These are phyloP conservation scores for Mycena capillaripes DNA, from an alignment of 768 basidiomycete genomes.

Conservation along the genomic window DNA sequence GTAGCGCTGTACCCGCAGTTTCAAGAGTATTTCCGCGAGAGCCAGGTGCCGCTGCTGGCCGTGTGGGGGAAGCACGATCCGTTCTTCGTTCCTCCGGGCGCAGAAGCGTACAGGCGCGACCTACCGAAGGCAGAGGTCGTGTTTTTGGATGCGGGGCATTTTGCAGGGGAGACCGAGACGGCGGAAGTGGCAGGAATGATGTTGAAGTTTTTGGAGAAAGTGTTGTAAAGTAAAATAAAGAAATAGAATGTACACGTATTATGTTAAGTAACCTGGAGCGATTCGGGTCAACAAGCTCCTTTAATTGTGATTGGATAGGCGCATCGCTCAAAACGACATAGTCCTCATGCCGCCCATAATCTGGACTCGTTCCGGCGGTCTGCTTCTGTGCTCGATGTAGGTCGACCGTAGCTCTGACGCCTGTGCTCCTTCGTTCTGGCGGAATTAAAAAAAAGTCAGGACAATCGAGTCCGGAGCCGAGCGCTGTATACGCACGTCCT, in stretches of 20 bases:
- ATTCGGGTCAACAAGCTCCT: neutral
- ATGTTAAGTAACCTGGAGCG: neutral
- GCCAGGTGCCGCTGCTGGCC: slow-evolving; percentile 57
- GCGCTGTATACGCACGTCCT: neutral
- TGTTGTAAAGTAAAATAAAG: slow-evolving; percentile 1
- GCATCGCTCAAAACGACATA: neutral
- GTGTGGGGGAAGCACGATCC: slow-evolving; percentile 64
- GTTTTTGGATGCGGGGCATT: slow-evolving; percentile 61
- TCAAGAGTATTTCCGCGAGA: slow-evolving; percentile 57
- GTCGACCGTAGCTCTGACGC: neutral
- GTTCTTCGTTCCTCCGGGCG: slow-evolving; percentile 59
- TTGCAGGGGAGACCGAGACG: slow-evolving; percentile 57
- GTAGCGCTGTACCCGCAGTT: slow-evolving; percentile 58
- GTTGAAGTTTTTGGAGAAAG: slow-evolving; percentile 45
- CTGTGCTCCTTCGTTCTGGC: slow-evolving; percentile 7
- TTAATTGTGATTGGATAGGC: neutral
- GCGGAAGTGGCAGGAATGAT: slow-evolving; percentile 51
- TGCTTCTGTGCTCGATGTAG: neutral
- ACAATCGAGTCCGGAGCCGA: neutral
- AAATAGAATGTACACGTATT: neutral
- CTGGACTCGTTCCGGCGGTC: neutral
- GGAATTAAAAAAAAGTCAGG: neutral
- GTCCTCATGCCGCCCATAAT: slow-evolving; percentile 4
- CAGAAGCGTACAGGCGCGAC: slow-evolving; percentile 58
- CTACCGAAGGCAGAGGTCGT: slow-evolving; percentile 53